Evolutionary conservation across 2,329 filamentous ascomycete genomes (phyloP).

Genomic region (Plenodomus lindquistii): DNA sequence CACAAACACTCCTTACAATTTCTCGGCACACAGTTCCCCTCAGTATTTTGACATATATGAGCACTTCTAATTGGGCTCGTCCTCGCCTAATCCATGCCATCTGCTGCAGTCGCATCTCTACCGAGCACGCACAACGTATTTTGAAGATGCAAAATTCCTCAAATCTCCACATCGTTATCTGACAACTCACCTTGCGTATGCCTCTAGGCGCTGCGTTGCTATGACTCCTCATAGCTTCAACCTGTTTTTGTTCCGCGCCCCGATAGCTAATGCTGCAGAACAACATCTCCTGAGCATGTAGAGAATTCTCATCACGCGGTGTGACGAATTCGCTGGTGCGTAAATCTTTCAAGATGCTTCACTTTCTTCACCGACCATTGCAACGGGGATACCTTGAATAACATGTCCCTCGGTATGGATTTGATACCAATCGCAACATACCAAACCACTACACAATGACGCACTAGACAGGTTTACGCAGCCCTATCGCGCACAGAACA

Average conservation of each 20-base stretch:
- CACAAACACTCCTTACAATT: slow-evolving; percentile 34
- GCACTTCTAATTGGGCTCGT: slow-evolving; percentile 32
- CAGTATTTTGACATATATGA: slow-evolving; percentile 35
- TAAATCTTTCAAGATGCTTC: neutral
- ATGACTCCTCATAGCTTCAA: slow-evolving; percentile 31
- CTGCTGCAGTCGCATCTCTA: slow-evolving; percentile 26
- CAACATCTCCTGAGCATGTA: neutral
- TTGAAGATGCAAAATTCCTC: slow-evolving; percentile 25
- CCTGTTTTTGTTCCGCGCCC: slow-evolving; percentile 34
- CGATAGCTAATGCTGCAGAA: slow-evolving; percentile 6
- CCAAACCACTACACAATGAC: slow-evolving; percentile 22
- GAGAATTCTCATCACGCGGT: neutral
- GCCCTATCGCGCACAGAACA: slow-evolving; percentile 30
- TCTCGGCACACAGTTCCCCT: slow-evolving; percentile 42
- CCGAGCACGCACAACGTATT: slow-evolving; percentile 37
- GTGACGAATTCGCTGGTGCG: neutral
- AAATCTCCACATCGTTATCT: slow-evolving; percentile 32
- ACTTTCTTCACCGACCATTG: neutral
- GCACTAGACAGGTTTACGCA: slow-evolving; percentile 32
- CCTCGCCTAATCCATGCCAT: slow-evolving; percentile 23
- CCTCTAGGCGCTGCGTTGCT: slow-evolving; percentile 28
- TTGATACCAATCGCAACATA: neutral
- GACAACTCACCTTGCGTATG: slow-evolving; percentile 46
- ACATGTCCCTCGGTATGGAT: neutral
- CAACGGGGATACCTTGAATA: neutral